Evolutionary conservation across 768 basidiomycete species (phyloP).

Genomic region (Hemileccinum rubropunctum): DNA sequence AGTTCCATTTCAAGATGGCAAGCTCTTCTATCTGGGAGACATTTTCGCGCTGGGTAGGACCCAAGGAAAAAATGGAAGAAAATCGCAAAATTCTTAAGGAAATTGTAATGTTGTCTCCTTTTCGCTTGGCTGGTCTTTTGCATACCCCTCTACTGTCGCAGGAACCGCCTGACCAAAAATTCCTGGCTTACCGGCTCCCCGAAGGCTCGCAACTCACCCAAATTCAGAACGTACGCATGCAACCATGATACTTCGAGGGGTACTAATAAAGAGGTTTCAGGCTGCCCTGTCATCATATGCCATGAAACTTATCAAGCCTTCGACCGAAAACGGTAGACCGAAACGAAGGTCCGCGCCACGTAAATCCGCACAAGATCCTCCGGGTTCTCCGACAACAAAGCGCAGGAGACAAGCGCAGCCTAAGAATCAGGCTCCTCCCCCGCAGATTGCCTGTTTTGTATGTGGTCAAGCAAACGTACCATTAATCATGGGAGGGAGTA

Average conservation of each 20-base stretch:
- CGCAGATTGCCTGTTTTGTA: constrained; percentile 51
- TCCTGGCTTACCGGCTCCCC: constrained; percentile 55
- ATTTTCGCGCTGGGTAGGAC: constrained; percentile 59
- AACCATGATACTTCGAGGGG: background rate
- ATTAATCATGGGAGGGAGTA: constrained; percentile 72
- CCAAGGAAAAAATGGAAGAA: constrained; percentile 48
- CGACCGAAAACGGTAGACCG: constrained; percentile 34
- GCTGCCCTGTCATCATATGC: constrained; percentile 45
- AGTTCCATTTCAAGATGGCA: constrained; percentile 49
- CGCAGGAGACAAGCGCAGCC: constrained; percentile 38
- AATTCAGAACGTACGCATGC: constrained; percentile 51
- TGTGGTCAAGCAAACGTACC: constrained; percentile 72
- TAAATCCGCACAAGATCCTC: constrained; percentile 27
- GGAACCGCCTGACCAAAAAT: constrained; percentile 46
- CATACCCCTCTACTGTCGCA: constrained; percentile 18
- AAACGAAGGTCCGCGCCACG: constrained; percentile 36
- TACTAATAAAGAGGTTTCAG: constrained; percentile 25
- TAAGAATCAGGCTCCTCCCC: constrained; percentile 35
- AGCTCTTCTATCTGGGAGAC: constrained; percentile 54
- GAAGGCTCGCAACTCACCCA: constrained; percentile 56
- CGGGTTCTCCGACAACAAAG: constrained; percentile 33
- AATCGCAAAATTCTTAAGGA: constrained; percentile 44
- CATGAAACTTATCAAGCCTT: constrained; percentile 59
- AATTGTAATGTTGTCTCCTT: constrained; percentile 37
- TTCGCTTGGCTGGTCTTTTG: background rate